Conservation (phyloP, 495 filamentous ascomycete genomes). For the Astrothelium subdiscretum region DNA sequence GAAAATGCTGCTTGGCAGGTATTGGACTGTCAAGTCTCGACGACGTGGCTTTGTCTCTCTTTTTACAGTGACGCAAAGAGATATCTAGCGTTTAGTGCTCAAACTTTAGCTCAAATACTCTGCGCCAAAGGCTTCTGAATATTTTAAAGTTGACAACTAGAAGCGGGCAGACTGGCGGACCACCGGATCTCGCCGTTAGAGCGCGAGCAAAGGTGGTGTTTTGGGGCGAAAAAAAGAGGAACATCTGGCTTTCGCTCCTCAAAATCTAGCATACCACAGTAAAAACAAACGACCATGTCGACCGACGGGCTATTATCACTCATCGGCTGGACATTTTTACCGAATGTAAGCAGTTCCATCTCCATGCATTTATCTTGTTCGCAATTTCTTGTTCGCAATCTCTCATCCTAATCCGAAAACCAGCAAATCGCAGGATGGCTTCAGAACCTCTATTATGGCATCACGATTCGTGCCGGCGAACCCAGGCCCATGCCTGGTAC, state of each 20-base stretch:
- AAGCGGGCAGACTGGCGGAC: too few relatives aligned
- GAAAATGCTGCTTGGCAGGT: too few relatives aligned
- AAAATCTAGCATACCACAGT: not conserved
- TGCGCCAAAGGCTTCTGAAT: too few relatives aligned
- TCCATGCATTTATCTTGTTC: not conserved
- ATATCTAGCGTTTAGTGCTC: too few relatives aligned
- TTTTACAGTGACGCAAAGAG: too few relatives aligned
- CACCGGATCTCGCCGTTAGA: too few relatives aligned
- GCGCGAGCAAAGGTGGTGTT: not conserved
- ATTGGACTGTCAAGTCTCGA: too few relatives aligned
- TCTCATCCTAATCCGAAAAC: not conserved
- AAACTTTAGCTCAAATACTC: too few relatives aligned
- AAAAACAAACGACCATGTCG: not conserved
- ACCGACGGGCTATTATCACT: slow-evolving; percentile 12
- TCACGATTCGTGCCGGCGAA: slow-evolving; percentile 86
- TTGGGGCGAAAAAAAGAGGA: not conserved
- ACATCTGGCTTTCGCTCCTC: not conserved
- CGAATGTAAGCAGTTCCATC: slow-evolving; percentile 6
- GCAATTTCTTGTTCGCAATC: not conserved
- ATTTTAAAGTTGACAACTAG: too few relatives aligned
- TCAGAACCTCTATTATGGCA: slow-evolving; percentile 72
- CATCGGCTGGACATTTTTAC: slow-evolving; percentile 19
- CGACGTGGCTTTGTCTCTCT: too few relatives aligned
- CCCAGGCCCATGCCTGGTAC: slow-evolving; percentile 64
- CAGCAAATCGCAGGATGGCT: slow-evolving; percentile 44